A percentile compares a stretch with the other conserved stretches of the same genome.
Evolutionary conservation across 2,329 filamentous ascomycete genomes (phyloP).

Genomic region (Cladosporium sp.): DNA sequence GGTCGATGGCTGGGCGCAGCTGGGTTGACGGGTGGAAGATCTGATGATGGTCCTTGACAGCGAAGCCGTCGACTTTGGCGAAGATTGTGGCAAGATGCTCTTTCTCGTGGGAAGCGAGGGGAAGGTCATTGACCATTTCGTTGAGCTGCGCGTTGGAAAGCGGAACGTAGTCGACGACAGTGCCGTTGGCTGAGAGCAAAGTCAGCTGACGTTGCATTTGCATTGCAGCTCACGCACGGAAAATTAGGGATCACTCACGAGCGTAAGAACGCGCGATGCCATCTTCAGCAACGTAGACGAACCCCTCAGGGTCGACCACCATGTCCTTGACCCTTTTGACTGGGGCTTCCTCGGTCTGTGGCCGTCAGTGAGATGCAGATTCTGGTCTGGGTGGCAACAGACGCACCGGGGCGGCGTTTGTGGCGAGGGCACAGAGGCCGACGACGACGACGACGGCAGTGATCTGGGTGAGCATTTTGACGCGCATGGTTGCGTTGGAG

Average conservation of each 20-base stretch:
- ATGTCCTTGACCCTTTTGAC: constrained; percentile 1
- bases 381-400: background rate
- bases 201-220: background rate
- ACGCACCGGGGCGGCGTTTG: background rate
- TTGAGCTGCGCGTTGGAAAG: constrained; percentile 24
- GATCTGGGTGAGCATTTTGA: background rate
- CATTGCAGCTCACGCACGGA: background rate
- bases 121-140: background rate
- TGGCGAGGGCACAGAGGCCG: background rate
- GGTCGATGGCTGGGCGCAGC: background rate
- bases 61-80: constrained; percentile 4
- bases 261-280: constrained; percentile 26
- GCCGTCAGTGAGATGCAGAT: background rate
- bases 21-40: constrained; percentile 7
- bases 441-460: background rate
- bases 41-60: constrained; percentile 2
- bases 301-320: background rate
- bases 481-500: background rate
- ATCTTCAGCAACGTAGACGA: constrained; percentile 25
- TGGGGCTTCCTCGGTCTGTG: background rate
- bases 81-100: background rate
- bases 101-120: background rate
- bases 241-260: background rate
- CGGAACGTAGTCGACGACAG: constrained; percentile 21
- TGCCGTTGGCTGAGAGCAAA: constrained; percentile 19